A percentile compares a stretch with the other conserved stretches of the same genome.
Evolutionary conservation across 169 alveolate genomes (phyloP).

Genomic region (Plasmodium gaboni): DNA sequence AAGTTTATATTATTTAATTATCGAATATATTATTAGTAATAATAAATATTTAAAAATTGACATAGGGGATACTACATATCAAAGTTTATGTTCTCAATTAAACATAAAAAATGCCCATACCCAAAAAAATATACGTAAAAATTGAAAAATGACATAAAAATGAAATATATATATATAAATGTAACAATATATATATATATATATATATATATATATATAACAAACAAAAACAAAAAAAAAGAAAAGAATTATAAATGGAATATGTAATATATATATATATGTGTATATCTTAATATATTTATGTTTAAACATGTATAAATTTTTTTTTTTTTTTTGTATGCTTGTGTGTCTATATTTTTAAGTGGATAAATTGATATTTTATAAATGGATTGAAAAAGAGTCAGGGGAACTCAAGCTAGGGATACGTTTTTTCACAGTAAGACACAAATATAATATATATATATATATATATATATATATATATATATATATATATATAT

Average conservation of each 20-base stretch:
- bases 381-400: conserved; percentile 38
- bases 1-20: conserved; percentile 53
- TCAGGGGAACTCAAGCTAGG: conserved; percentile 35
- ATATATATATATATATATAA: not conserved
- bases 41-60: conserved; percentile 47
- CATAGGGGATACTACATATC: conserved; percentile 35
- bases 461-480: not conserved
- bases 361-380: conserved; percentile 35
- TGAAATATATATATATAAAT: not conserved
- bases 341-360: not conserved
- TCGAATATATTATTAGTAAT: conserved; percentile 47
- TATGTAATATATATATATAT: not conserved
- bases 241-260: not conserved
- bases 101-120: conserved; percentile 42
- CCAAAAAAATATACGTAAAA: conserved; percentile 68
- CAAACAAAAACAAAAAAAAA: conserved; percentile 1
- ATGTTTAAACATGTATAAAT: not conserved
- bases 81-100: conserved; percentile 41
- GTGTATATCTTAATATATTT: not conserved
- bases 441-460: conserved; percentile 1
- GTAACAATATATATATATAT: not conserved
- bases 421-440: conserved; percentile 51
- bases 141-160: conserved; percentile 6
- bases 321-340: not conserved
- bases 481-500: not conserved